Conservation (phyloP, 441 rosid genomes). For the Breynia disticha region DNA sequence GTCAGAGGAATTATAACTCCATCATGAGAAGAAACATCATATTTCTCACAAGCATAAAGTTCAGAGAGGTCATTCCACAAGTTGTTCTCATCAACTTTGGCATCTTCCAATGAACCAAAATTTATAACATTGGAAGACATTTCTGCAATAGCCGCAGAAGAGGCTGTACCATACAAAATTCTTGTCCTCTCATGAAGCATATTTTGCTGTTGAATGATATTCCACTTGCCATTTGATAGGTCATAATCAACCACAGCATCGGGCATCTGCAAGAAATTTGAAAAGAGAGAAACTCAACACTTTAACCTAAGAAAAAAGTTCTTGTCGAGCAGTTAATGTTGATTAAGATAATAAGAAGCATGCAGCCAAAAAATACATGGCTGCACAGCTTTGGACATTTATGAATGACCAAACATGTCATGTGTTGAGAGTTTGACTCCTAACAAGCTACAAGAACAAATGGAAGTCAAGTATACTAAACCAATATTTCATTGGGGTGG, state of each 20-base stretch:
- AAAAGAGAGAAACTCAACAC: slow-evolving; percentile 12
- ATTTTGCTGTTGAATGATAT: slow-evolving; percentile 86
- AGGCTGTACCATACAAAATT: slow-evolving; percentile 64
- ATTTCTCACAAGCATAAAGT: slow-evolving; percentile 69
- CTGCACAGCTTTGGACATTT: too few relatives aligned
- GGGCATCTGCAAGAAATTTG: slow-evolving; percentile 59
- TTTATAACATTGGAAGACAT: slow-evolving; percentile 26
- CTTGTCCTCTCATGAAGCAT: slow-evolving; percentile 86
- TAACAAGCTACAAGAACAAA: too few relatives aligned
- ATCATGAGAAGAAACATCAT: slow-evolving; percentile 61
- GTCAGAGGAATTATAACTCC: slow-evolving; percentile 77
- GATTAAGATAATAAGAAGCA: neutral
- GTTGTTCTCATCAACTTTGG: slow-evolving; percentile 42
- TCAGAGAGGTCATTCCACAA: slow-evolving; percentile 90
- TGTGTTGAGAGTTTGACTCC: too few relatives aligned
- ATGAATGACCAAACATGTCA: too few relatives aligned
- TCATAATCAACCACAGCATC: slow-evolving; percentile 94
- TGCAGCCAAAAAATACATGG: slow-evolving; percentile 4
- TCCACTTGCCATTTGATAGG: slow-evolving; percentile 74
- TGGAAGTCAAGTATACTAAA: too few relatives aligned
- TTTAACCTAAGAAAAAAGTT: neutral
- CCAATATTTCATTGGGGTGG: too few relatives aligned
- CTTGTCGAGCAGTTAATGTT: neutral
- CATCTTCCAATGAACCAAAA: slow-evolving; percentile 28
- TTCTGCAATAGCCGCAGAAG: slow-evolving; percentile 30